Evolutionary conservation across 768 basidiomycete species (phyloP).

Genomic region (Daedaleopsis sinensis): DNA sequence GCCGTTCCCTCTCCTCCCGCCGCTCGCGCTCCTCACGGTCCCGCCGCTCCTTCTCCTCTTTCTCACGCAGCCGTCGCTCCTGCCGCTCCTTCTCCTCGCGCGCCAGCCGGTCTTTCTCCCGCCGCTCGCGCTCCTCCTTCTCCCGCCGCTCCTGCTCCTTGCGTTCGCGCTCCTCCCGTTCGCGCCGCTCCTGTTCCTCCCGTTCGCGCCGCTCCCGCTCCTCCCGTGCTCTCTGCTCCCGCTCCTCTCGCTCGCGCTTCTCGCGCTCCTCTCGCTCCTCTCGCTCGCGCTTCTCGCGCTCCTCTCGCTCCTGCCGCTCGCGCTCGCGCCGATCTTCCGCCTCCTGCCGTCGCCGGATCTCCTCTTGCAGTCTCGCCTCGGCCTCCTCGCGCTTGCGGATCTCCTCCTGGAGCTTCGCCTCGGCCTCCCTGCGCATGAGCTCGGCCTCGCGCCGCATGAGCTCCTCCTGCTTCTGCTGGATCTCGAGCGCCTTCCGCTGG

Average conservation of each 20-base stretch:
- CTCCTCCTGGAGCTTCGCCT: conserved; percentile 38
- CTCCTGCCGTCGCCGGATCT: conserved; percentile 21
- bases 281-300: conserved; percentile 25
- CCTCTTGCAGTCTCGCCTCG: conserved; percentile 24
- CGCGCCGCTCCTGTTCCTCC: conserved; percentile 27
- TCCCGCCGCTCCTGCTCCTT: conserved; percentile 38
- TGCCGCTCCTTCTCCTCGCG: conserved; percentile 5
- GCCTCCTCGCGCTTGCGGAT: conserved; percentile 37
- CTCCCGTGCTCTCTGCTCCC: conserved; percentile 9
- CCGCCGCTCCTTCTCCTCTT: neutral
- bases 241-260: conserved; percentile 20
- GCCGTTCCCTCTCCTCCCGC: conserved; percentile 14
- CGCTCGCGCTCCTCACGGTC: conserved; percentile 32
- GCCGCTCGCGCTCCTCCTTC: conserved; percentile 38
- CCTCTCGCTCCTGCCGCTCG: conserved; percentile 27
- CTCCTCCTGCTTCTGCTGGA: conserved; percentile 36
- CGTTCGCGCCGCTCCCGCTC: conserved; percentile 14
- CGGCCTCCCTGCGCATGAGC: conserved; percentile 25
- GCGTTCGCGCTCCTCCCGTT: conserved; percentile 34
- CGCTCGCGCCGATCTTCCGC: conserved; percentile 14
- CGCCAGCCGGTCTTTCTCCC: conserved; percentile 31
- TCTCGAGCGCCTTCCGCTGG: conserved; percentile 25
- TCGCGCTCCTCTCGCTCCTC: conserved; percentile 27
- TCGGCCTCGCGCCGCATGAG: conserved; percentile 32
- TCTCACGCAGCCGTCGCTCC: neutral